Evolutionary conservation across 805 yeast species (phyloP), one percentile per base, ranked within the genome.

Genomic region (Metschnikowia kunwiensis): DNA sequence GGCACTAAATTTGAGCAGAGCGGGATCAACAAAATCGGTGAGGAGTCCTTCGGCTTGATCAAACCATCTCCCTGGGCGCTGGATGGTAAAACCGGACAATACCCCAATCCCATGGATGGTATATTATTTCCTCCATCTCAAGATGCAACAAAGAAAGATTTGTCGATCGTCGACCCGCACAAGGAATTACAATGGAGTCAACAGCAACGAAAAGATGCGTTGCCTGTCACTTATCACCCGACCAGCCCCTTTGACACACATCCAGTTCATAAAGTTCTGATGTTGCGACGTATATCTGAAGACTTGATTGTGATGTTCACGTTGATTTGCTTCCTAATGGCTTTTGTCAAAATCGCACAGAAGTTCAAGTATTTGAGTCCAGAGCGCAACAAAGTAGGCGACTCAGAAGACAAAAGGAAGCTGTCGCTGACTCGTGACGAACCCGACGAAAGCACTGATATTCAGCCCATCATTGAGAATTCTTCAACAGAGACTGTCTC

Each of bases 251-350:
- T 32, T 20, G 33, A 37, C 12, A 13, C 11, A 11, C 7, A 11
- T 2, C 36, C 36, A n/a, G 28, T 24, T 9, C 40, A 37, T n/a
- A 37, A 32, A 9, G 40, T 37, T n/a, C 36, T 32, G 33, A 27
- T 66, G 25, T 29, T 40, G 26, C 44, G 54, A 10, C 54, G 75
- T 40, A 53, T 70, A 4, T 51, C 70, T 35, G 82, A 77, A 47
- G 79, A 77, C 47, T 60, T 74, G n/a, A 46, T 70, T 4, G 74
- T 74, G 12, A 64, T 78, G 7, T 32, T 62, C 5, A 46, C 66
- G 1, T 58, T 72, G 7, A 35, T 70, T 13, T 34, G 57, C 1
- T 51, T 71, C 2, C 50, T 72, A 5, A 53, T 67, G 20, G 42
- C 58, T 1, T 51, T 73, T 13, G 63, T 73, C 0, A 49, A 47